phyloP scores from a whole-genome alignment of 305 asterid species.

The Fraxinus floribunda region DNA sequence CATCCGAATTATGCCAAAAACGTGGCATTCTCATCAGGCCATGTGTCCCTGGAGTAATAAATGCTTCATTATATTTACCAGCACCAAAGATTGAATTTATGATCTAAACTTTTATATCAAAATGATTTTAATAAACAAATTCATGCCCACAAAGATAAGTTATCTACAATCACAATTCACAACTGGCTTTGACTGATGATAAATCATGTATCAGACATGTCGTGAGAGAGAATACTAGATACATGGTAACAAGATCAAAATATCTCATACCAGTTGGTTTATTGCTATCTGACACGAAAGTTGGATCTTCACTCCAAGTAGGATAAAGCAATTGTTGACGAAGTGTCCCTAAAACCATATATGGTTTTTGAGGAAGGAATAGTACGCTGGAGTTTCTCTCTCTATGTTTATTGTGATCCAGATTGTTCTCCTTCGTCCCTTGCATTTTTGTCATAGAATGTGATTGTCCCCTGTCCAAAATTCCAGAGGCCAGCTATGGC shows the following conservation, averaged over 20 bases:
- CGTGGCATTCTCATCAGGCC: neutral
- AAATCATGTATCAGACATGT: slow-evolving; percentile 5
- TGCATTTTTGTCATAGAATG: slow-evolving; percentile 48
- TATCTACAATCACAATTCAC: neutral
- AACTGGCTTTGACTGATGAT: neutral
- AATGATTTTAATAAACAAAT: neutral
- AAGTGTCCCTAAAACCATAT: slow-evolving; percentile 90
- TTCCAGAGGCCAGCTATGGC: slow-evolving; percentile 91
- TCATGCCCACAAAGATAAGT: neutral
- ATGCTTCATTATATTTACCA: neutral
- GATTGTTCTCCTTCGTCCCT: slow-evolving; percentile 29
- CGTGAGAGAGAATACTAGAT: slow-evolving; percentile 16
- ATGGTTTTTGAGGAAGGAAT: slow-evolving; percentile 94
- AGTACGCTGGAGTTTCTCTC: slow-evolving; percentile 48
- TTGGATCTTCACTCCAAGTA: slow-evolving; percentile 56
- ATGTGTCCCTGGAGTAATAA: neutral
- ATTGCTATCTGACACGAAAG: slow-evolving; percentile 36
- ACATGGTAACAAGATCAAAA: slow-evolving; percentile 11
- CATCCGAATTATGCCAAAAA: neutral
- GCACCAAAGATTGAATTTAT: neutral
- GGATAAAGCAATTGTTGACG: slow-evolving; percentile 85
- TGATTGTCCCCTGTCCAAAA: slow-evolving; percentile 68
- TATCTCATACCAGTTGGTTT: slow-evolving; percentile 48
- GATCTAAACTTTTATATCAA: neutral
- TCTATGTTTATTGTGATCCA: slow-evolving; percentile 22